Base-by-base conservation (phyloP, 805 yeast genomes). In the Ogataea kodamae region DNA sequence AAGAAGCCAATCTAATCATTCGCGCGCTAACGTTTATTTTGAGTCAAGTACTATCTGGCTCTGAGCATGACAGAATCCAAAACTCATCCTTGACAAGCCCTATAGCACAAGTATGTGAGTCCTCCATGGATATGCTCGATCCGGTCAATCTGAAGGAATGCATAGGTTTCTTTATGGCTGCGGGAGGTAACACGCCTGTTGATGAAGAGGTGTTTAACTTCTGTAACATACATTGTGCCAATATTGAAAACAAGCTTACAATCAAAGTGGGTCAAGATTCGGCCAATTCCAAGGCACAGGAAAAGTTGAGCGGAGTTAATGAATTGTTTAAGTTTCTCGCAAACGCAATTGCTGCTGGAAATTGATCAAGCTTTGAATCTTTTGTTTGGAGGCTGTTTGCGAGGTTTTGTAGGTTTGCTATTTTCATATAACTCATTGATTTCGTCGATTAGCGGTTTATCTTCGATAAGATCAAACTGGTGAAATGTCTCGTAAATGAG, bases 141-240 rank as follows among this genome's bases (percentile, higher is more conserved):
- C 28, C 22, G 8, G 15, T 21, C 2, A 33, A 33, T 5, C 18
- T 28, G 25, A 34, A 34, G 24, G 42, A 42, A 18, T 26, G 20
- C 7, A 46, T 72, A 21, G 69, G 67, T 14, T 64, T 75, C 33
- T 52, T 77, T 10, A 67, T 79, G 42, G 64, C 75, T 25, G 74
- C 80, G 30, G 90, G 90, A 18, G 80, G 84, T 2, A 67, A 76
- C 3, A 72, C 81, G 6, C 76, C 81, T 1, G 65, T 77, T n/a
- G 81, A 81, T 50, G 92, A 84, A 46, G 77, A 82, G 11, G 57
- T 76, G 15, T 80, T 73, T 59, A 76, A 73, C 33, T 70, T 66
- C 42, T 72, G 74, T 16, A 71, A 74, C 39, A 64, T 59, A 4
- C 54, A 74, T 27, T 57, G 56, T 4, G 56, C 59, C 1, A 53